Base-by-base conservation (phyloP, 768 basidiomycete species). In the Postia placenta region DNA sequence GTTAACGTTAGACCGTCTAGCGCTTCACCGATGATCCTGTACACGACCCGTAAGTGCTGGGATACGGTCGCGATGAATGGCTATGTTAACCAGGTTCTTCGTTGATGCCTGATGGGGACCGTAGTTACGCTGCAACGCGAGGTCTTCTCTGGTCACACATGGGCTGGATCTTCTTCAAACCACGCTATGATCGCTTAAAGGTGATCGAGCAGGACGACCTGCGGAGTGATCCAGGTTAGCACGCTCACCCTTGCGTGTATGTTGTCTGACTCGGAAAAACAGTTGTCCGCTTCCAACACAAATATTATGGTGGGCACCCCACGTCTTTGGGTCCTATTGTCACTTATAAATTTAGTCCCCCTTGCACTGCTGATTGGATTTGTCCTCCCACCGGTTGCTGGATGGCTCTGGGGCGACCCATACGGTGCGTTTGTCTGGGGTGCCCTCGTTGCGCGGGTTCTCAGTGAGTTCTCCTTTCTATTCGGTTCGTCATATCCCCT, bases 131-230 rank as follows among this genome's bases (percentile, higher is more conserved):
- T 15, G 89, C 87, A 0, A 84, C 85, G 0, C 72, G 74, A 23
- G 88, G 89, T 0, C 64, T 92, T 1, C 73, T 85, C 45, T 88
- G 79, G 60, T 84, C 86, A 5, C 88, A 90, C 56, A 78, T 89
- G 71, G 89, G 88, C 1, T 92, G 89, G 88, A 89, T 90, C 57
- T 90, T 91, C 63, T 81, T 71, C 69, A 87, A 87, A 62, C 80
- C 85, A 1, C 74, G 59, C 1, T 89, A 90, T 59, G 69, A 74
- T 24, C 71, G 78, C 19, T 68, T 90, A 69, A 69, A 73, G 35
- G 62, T 79, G 7, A 77, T 91, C 26, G 86, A 89, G 50, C 69
- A 75, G 45, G 76, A 75, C 14, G 87, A 92, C 56, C 70, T 90
- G 11, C 79, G 85, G 24, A 66, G 65, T 22, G 88, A 90, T 61